phyloP scores from a whole-genome alignment of 2,329 filamentous ascomycete genomes.

The Myriangium duriaei region DNA sequence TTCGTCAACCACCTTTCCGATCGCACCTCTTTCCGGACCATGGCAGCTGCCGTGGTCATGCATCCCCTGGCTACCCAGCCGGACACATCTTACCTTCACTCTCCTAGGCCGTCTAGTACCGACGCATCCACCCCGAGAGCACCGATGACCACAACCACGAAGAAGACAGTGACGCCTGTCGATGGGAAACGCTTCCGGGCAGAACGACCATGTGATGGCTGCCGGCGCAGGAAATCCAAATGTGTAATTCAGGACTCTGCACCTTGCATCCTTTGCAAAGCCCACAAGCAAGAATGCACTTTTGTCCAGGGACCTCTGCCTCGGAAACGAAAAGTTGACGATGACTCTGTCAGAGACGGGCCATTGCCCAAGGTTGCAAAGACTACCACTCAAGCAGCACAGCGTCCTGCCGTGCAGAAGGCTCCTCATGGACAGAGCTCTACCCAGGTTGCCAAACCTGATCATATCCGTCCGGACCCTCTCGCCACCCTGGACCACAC shows the following conservation, averaged over 20 bases:
- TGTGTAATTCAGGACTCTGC: slow-evolving; percentile 67
- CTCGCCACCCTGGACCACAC: slow-evolving; percentile 28
- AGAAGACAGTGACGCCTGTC: slow-evolving; percentile 1
- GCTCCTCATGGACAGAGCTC: background rate
- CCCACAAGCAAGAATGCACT: slow-evolving; percentile 67
- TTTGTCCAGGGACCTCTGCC: slow-evolving; percentile 64
- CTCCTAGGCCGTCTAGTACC: slow-evolving; percentile 17
- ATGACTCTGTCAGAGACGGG: slow-evolving; percentile 27
- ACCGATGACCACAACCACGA: slow-evolving; percentile 3
- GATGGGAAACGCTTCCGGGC: slow-evolving; percentile 7
- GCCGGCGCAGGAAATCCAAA: slow-evolving; percentile 58
- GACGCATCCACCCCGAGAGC: slow-evolving; percentile 11
- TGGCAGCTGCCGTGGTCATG: slow-evolving; percentile 38
- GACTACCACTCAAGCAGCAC: background rate
- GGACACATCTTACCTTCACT: slow-evolving; percentile 19
- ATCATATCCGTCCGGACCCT: background rate
- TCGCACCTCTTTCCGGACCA: too few species aligned
- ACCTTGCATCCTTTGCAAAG: slow-evolving; percentile 63
- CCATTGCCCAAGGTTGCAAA: slow-evolving; percentile 15
- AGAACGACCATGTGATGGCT: slow-evolving; percentile 52
- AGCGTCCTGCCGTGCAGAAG: background rate
- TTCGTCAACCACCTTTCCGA: too few species aligned
- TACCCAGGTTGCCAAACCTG: background rate
- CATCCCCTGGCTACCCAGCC: slow-evolving; percentile 34
- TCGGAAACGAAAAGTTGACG: slow-evolving; percentile 66